Percentiles rank a stretch among this genome's conserved stretches.
Evolutionary conservation across 495 filamentous ascomycete genomes (phyloP).

Genomic region (Penicillium steckii): DNA sequence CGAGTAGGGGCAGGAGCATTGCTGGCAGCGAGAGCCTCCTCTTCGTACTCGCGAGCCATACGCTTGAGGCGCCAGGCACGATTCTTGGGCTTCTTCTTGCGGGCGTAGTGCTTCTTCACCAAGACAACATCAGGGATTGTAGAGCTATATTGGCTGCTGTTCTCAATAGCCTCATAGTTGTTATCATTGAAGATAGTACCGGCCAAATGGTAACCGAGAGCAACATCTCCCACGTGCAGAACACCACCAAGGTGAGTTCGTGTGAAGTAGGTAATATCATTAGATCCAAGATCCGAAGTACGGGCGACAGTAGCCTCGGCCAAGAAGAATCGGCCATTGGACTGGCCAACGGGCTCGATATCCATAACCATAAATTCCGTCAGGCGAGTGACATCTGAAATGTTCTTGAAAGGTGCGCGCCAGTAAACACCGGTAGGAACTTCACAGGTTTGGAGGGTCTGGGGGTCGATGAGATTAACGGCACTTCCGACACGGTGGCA

Average conservation of each 20-base stretch:
- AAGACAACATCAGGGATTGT: conserved; percentile 89
- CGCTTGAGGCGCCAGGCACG: conserved; percentile 92
- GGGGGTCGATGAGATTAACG: conserved; percentile 85
- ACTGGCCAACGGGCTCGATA: conserved; percentile 74
- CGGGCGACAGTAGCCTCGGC: conserved; percentile 85
- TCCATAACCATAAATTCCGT: conserved; percentile 94
- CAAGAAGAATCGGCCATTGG: conserved; percentile 78
- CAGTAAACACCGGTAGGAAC: conserved; percentile 79
- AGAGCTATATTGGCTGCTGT: conserved; percentile 63
- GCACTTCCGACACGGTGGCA: conserved; percentile 89
- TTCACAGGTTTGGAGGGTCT: conserved; percentile 86
- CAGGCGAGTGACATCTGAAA: conserved; percentile 83
- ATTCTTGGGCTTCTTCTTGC: conserved; percentile 80
- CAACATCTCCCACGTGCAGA: conserved; percentile 86
- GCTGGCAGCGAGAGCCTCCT: conserved; percentile 50
- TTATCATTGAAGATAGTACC: conserved; percentile 90
- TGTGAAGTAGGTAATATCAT: conserved; percentile 81
- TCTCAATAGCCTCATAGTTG: conserved; percentile 75
- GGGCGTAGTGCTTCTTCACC: conserved; percentile 92
- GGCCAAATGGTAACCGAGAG: conserved; percentile 83
- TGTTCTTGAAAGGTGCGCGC: conserved; percentile 76
- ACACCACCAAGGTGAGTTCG: conserved; percentile 87
- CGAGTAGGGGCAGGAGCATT: conserved; percentile 34
- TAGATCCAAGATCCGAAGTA: conserved; percentile 83
- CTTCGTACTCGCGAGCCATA: conserved; percentile 82